Evolutionary conservation across 129 eudicot species (phyloP).

Genomic region (Flaveria sonorensis): DNA sequence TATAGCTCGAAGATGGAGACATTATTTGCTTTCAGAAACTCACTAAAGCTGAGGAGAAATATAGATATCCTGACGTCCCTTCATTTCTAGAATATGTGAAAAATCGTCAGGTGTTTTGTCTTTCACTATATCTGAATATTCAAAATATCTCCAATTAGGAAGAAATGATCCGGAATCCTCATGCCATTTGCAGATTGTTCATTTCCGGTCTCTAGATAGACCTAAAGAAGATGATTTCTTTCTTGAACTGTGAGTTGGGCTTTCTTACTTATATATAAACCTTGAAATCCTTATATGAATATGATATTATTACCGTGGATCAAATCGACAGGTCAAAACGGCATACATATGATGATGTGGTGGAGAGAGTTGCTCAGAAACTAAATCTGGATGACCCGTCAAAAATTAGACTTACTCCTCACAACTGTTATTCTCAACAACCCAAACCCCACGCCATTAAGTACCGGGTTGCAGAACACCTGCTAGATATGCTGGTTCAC

Average conservation of each 20-base stretch:
- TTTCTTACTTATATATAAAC: background rate
- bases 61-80: slow-evolving; percentile 68
- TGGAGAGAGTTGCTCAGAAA: slow-evolving; percentile 72
- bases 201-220: slow-evolving; percentile 73
- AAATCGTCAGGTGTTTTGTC: slow-evolving; percentile 61
- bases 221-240: slow-evolving; percentile 95
- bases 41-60: slow-evolving; percentile 51
- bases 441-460: slow-evolving; percentile 84
- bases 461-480: slow-evolving; percentile 70
- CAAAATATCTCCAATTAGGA: background rate
- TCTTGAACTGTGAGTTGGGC: slow-evolving; percentile 75
- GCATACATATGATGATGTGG: slow-evolving; percentile 89
- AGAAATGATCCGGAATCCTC: background rate
- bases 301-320: background rate
- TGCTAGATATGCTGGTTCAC: slow-evolving; percentile 87
- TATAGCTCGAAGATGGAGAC: slow-evolving; percentile 90
- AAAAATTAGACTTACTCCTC: slow-evolving; percentile 91
- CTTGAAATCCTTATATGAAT: background rate
- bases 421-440: slow-evolving; percentile 93
- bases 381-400: slow-evolving; percentile 80
- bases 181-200: slow-evolving; percentile 57
- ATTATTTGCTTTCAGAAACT: slow-evolving; percentile 87
- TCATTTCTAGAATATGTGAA: slow-evolving; percentile 87
- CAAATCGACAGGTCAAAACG: slow-evolving; percentile 58
- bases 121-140: background rate